Percentiles rank a stretch among this genome's conserved stretches.
Conservation (phyloP, 2,329 filamentous ascomycete genomes). For the Cladosporium austrohemisphaericum region DNA sequence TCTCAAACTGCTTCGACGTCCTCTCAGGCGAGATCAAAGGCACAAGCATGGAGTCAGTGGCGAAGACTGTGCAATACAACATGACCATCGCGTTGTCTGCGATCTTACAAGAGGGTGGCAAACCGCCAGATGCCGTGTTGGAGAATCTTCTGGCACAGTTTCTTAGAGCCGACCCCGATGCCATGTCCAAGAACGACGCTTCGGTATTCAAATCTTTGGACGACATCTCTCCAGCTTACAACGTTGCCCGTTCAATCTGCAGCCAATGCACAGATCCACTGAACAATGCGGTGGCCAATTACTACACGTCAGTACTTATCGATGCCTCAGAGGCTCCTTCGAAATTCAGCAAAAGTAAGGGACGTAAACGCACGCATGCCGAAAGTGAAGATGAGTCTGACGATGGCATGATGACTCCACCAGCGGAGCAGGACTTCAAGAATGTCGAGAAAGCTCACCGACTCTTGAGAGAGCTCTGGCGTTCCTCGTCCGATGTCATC, state of each 20-base stretch:
- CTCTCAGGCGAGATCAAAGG: conserved; percentile 74
- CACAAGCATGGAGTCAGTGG: conserved; percentile 73
- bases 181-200: conserved; percentile 44
- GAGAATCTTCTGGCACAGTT: conserved; percentile 96
- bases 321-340: conserved; percentile 58
- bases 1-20: conserved; percentile 87
- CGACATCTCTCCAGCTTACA: conserved; percentile 86
- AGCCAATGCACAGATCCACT: conserved; percentile 88
- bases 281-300: conserved; percentile 89
- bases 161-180: conserved; percentile 72
- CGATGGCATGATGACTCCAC: conserved; percentile 40
- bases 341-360: conserved; percentile 46
- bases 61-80: conserved; percentile 90
- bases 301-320: conserved; percentile 94
- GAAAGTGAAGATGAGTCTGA: conserved; percentile 43
- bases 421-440: conserved; percentile 77
- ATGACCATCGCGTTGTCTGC: conserved; percentile 82
- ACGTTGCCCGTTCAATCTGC: conserved; percentile 94
- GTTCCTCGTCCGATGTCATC: conserved; percentile 80
- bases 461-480: conserved; percentile 88
- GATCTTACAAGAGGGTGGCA: conserved; percentile 79
- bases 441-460: conserved; percentile 87
- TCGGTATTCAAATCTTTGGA: conserved; percentile 51
- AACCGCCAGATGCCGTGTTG: conserved; percentile 74
- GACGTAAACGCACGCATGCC: conserved; percentile 35